Percentiles rank a stretch among this genome's conserved stretches.
Evolutionary conservation across 352 stramenopile genomes (phyloP).

Genomic region (Nothophytophthora sp.): DNA sequence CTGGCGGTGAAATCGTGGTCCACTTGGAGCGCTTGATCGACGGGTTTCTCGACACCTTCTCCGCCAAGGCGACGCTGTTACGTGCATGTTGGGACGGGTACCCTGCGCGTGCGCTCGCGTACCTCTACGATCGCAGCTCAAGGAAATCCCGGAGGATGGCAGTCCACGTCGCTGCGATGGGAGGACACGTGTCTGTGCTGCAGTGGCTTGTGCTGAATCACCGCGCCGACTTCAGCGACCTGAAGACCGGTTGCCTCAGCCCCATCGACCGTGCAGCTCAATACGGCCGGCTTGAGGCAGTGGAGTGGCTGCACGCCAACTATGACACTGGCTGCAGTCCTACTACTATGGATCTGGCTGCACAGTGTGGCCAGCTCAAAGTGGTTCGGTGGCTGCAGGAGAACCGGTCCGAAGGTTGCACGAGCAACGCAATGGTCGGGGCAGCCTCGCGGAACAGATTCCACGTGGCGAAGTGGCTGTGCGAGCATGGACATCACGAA

Average conservation of each 20-base stretch:
- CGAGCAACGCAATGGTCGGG: conserved; percentile 3
- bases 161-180: conserved; percentile 2
- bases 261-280: conserved; percentile 9
- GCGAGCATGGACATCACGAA: background rate
- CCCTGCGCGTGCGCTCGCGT: background rate
- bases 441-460: conserved; percentile 11
- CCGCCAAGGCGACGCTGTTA: background rate
- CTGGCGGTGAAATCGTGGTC: background rate
- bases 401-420: background rate
- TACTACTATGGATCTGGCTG: conserved; percentile 2
- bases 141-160: conserved; percentile 8
- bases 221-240: background rate
- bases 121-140: conserved; percentile 2
- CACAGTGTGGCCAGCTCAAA: conserved; percentile 8
- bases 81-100: background rate
- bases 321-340: conserved; percentile 5
- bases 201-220: conserved; percentile 4
- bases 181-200: conserved; percentile 4
- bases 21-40: conserved; percentile 6
- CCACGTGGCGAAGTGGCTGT: conserved; percentile 3
- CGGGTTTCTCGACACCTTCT: conserved; percentile 6
- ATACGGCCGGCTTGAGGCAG: conserved; percentile 7
- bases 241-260: conserved; percentile 5
- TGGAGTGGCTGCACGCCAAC: conserved; percentile 6
- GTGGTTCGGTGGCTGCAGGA: conserved; percentile 11